Evolutionary conservation across 2,329 filamentous ascomycete species (phyloP).

Genomic region (Ceratocystis cubensis): DNA sequence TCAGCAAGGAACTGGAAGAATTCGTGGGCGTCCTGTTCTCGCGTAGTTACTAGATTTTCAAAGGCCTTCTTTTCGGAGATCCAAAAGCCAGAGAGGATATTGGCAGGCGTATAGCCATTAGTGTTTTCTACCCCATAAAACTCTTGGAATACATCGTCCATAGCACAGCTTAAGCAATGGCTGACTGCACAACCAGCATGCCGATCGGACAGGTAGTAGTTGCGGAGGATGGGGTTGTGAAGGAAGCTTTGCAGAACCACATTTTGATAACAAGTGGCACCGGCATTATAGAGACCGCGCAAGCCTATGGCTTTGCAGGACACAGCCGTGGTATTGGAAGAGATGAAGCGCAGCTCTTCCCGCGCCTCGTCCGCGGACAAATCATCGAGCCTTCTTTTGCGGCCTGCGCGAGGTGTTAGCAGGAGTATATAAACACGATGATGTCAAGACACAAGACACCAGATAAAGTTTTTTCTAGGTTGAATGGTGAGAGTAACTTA

Average conservation of each 20-base stretch:
- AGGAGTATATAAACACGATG: too few relatives aligned
- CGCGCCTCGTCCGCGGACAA: slow-evolving; percentile 50
- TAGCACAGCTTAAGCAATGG: slow-evolving; percentile 55
- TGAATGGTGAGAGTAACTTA: slow-evolving; percentile 29
- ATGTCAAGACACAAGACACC: too few relatives aligned
- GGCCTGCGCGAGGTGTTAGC: slow-evolving; percentile 31
- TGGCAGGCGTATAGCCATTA: slow-evolving; percentile 80
- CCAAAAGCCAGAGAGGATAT: slow-evolving; percentile 82
- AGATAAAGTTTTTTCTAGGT: not conserved
- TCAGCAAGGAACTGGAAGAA: slow-evolving; percentile 94
- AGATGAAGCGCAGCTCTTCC: slow-evolving; percentile 65
- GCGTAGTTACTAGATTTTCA: slow-evolving; percentile 71
- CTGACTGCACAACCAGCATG: slow-evolving; percentile 58
- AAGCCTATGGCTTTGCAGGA: slow-evolving; percentile 80
- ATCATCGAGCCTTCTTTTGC: slow-evolving; percentile 67
- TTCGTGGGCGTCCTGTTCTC: slow-evolving; percentile 93
- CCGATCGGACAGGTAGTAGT: slow-evolving; percentile 84
- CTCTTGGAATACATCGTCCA: slow-evolving; percentile 63
- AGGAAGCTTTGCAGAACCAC: slow-evolving; percentile 88
- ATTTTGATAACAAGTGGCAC: slow-evolving; percentile 97
- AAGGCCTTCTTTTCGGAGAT: slow-evolving; percentile 63
- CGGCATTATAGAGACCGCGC: slow-evolving; percentile 89
- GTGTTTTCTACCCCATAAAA: slow-evolving; percentile 63
- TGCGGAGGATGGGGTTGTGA: slow-evolving; percentile 82
- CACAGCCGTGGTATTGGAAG: slow-evolving; percentile 62